Evolutionary conservation across 2,329 filamentous ascomycete species (phyloP), one percentile per base, ranked within the genome.

Genomic region (Phaeosphaeria sp.): DNA sequence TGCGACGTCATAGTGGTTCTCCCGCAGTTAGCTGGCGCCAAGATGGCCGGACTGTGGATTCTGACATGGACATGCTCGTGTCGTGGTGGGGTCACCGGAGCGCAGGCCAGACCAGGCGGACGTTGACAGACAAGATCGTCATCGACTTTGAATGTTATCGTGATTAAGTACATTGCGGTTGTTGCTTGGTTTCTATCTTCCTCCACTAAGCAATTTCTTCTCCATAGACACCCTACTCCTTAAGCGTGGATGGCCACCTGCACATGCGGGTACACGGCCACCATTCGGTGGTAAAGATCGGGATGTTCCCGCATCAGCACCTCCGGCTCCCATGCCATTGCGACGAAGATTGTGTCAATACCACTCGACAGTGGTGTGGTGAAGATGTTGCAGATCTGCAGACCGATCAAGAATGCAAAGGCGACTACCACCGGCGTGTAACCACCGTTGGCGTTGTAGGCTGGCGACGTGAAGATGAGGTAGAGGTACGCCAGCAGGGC

Each of bases 281-380:
- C 83, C 87, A 98, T 90, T 60, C 87, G 84, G 17, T 87, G 81
- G 76, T 94, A 97, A 47, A 98, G 79, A 60, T 96, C 92, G 0
- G 89, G 87, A 76, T 97, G 93, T 55, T 95, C 89, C 43, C 86
- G 82, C 74, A 92, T 89, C 81, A 97, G 80, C 8, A 94, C 90
- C 71, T 90, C 84, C 8, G 85, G 85, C 73, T 87, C 85, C 85
- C 86, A 88, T 1, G 84, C 86, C 76, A 83, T 84, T 2, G 92
- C 93, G 0, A 97, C 92, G 68, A 97, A 97, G 60, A 97, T 91
- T 0, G 93, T 96, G 66, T 96, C 91, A 61, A 96, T 87, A n/a
- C 94, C 94, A 68, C 89, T 93, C 62, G 89, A 89, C 55, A 98
- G 82, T 1, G 94, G 94, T 0, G 91, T 94, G 33, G 94, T 91